Evolutionary conservation across 176 grass and related monocot species (phyloP).

Genomic region (Oryza glaberrima): DNA sequence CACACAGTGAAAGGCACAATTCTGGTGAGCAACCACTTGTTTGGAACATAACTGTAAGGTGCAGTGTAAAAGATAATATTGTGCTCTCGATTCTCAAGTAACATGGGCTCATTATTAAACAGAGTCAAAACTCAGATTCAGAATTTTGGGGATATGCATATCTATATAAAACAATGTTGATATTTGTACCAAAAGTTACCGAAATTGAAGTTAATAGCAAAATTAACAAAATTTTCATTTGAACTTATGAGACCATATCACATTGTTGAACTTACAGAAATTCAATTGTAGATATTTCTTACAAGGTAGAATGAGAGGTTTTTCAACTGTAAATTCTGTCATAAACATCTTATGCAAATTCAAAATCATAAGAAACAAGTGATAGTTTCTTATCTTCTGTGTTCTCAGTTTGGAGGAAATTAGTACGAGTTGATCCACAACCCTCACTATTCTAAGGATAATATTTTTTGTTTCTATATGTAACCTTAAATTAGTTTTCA

Average conservation of each 20-base stretch:
- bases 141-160: not conserved
- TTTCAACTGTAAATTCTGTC: not conserved
- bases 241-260: not conserved
- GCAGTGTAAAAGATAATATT: conserved; percentile 21
- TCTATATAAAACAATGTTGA: not conserved
- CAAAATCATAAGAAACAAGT: conserved; percentile 5
- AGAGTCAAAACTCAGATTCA: not conserved
- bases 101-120: conserved; percentile 15
- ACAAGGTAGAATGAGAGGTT: not conserved
- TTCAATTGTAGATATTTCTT: not conserved
- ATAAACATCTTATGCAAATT: conserved; percentile 19
- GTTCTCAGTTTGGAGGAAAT: conserved; percentile 16
- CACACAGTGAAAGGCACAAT: conserved; percentile 40
- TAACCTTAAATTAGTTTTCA: not conserved
- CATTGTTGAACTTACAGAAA: not conserved
- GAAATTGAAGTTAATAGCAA: not conserved
- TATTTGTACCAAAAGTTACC: conserved; percentile 3
- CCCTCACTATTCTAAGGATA: not conserved
- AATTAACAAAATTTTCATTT: not conserved
- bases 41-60: conserved; percentile 19
- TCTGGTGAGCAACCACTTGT: conserved; percentile 39
- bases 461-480: not conserved
- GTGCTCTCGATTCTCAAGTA: not conserved
- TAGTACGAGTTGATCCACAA: conserved; percentile 18
- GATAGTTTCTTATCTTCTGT: not conserved